A percentile compares a stretch with the other conserved stretches of the same genome.
Evolutionary conservation across 169 alveolate genomes (phyloP).

Genomic region (Cystoisospora suis): DNA sequence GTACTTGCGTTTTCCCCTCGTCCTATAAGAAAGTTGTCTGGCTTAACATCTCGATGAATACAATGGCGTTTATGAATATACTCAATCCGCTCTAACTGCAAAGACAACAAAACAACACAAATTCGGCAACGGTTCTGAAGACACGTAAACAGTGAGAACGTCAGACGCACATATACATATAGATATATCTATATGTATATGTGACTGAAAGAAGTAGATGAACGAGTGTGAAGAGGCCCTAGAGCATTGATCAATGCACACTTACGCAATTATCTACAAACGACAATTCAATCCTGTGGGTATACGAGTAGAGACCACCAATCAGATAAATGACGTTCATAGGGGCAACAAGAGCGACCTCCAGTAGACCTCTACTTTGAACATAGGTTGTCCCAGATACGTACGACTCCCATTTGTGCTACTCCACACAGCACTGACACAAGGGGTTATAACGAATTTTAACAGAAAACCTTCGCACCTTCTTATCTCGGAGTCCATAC

Average conservation of each 20-base stretch:
- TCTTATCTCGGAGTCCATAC: no score
- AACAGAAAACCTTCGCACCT: no score
- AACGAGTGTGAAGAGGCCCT: background rate
- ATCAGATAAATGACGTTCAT: background rate
- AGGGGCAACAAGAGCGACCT: no score
- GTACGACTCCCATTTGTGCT: no score
- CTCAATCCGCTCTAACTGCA: slow-evolving; percentile 62
- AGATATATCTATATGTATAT: no score
- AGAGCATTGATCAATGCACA: background rate
- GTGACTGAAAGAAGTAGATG: background rate
- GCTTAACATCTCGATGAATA: slow-evolving; percentile 89
- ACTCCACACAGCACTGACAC: no score
- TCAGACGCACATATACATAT: background rate
- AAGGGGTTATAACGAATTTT: no score
- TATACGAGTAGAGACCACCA: background rate
- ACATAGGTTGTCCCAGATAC: no score
- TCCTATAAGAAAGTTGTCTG: slow-evolving; percentile 88
- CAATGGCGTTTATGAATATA: slow-evolving; percentile 82
- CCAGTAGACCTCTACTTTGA: no score
- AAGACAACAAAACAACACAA: background rate
- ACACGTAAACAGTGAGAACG: background rate
- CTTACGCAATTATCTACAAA: background rate
- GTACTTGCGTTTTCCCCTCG: slow-evolving; percentile 75
- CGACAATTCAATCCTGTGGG: background rate
- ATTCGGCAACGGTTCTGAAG: background rate